These are phyloP conservation scores for Colletotrichum scovillei DNA, from an alignment of 2,329 filamentous ascomycete species.

Conservation along the genomic window DNA sequence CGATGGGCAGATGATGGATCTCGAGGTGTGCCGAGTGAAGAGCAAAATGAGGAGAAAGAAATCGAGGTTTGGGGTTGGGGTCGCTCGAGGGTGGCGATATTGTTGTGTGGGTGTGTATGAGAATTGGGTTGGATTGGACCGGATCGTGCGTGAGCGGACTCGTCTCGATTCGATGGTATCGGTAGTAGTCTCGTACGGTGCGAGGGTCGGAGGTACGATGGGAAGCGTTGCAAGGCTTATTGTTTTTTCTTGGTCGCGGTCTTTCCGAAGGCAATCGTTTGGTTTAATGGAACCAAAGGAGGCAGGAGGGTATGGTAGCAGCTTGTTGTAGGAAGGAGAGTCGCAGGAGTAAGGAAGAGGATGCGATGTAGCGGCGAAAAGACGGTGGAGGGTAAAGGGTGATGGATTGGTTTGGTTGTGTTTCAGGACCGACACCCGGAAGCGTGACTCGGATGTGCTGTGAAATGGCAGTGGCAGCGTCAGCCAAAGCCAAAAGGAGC, in stretches of 20 bases:
- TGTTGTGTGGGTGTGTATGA: slow-evolving; percentile 24
- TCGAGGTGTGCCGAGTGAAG: slow-evolving; percentile 1
- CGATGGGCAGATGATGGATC: slow-evolving; percentile 30
- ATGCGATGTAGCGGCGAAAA: slow-evolving; percentile 14
- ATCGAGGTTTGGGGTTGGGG: background rate
- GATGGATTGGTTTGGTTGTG: slow-evolving; percentile 32
- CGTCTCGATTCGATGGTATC: slow-evolving; percentile 34
- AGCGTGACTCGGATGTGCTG: slow-evolving; percentile 35
- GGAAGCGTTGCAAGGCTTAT: background rate
- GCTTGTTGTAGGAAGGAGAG: background rate
- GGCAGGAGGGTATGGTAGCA: background rate
- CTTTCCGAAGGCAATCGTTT: background rate
- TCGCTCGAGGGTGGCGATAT: slow-evolving; percentile 33
- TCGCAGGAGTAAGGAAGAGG: slow-evolving; percentile 2
- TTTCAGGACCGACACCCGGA: slow-evolving; percentile 35
- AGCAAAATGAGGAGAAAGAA: background rate
- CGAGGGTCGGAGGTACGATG: slow-evolving; percentile 24
- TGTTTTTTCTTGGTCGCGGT: background rate
- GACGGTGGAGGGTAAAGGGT: slow-evolving; percentile 19
- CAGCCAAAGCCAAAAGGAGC: slow-evolving; percentile 12
- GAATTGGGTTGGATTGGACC: slow-evolving; percentile 29
- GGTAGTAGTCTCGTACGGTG: slow-evolving; percentile 21
- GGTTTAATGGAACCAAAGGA: background rate
- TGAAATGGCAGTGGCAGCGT: slow-evolving; percentile 26
- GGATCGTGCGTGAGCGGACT: slow-evolving; percentile 34